Evolutionary conservation across 768 basidiomycete species (phyloP), one percentile per base, ranked within the genome.

Genomic region (Mrakia frigida): DNA sequence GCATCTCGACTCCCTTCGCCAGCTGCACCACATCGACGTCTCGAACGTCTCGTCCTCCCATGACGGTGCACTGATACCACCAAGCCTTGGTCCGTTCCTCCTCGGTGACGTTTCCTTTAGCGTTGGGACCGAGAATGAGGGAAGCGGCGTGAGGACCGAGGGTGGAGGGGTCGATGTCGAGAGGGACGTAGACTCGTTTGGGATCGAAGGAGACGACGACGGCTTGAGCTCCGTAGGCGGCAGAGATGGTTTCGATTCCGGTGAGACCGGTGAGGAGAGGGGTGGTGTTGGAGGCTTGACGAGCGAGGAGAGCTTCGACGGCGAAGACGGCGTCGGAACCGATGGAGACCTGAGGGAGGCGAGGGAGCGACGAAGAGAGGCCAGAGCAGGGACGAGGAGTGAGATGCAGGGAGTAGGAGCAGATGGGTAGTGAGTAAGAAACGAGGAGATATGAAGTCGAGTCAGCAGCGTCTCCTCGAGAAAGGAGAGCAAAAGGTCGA

Each of bases 11-110:
- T 18, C 96, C 97, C 76, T 88, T 86, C 25, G 92, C 93, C n/a
- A 99, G 89, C 83, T 98, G 90, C 31, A 93, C 89, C 60, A 90
- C 96, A 21, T 96, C 97, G 43, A 99, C 84, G 50, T 89, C 89
- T 18, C 94, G 89, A 33, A 86, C 79, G 82, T 94, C 91, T 41
- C 97, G 89, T 21, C 97, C 97, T 53, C 97, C 96, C 0, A 90
- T 92, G 67, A 98, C 92, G 16, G 97, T 98, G 83, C 97, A 98
- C 82, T 95, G 94, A 84, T 99, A 99, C 97, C 96, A 98, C 94
- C 97, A 98, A 60, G 89, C 90, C 81, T 88, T 90, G 60, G 88
- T 90, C 73, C 86, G 84, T 79, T 91, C 91, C 75, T 86, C 85
- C 80, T 88, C 88, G 52, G 82, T 77, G 9, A 78, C 73, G 50